These are phyloP conservation scores for Podila epicladia DNA, from an alignment of 192 early-diverging fungal genomes.

Conservation along the genomic window DNA sequence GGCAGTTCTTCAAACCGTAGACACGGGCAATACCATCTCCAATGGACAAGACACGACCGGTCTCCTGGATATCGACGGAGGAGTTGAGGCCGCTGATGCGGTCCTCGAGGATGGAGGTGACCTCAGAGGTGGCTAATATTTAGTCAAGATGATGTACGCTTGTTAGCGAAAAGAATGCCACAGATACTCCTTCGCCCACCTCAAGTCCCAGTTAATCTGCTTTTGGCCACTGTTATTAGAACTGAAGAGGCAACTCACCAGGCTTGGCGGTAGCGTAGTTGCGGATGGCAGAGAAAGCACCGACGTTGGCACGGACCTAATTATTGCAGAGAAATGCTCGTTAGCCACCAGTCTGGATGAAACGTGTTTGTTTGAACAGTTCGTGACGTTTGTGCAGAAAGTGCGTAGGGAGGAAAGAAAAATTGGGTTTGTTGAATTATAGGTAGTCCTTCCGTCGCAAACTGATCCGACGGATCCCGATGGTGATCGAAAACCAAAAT, in stretches of 20 bases:
- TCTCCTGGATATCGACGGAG: constrained; percentile 94
- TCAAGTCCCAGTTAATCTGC: too few species aligned
- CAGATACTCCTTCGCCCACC: too few species aligned
- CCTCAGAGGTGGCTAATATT: constrained; percentile 94
- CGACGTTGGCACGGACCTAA: constrained; percentile 38
- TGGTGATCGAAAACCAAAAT: not conserved
- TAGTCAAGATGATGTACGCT: constrained; percentile 53
- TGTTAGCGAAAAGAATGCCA: too few species aligned
- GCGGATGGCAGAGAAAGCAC: constrained; percentile 24
- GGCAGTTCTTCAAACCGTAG: constrained; percentile 96
- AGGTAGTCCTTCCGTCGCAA: not conserved
- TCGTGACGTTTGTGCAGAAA: not conserved
- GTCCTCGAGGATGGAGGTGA: constrained; percentile 97
- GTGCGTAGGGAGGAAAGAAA: not conserved
- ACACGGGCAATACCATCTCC: constrained; percentile 99
- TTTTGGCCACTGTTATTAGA: not conserved
- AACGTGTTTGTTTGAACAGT: not conserved
- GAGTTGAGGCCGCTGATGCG: constrained; percentile 90
- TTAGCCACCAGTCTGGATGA: not conserved
- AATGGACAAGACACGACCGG: constrained; percentile 98
- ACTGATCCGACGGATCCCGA: constrained; percentile 3
- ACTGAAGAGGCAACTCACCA: constrained; percentile 11
- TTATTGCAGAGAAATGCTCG: not conserved
- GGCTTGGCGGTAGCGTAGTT: constrained; percentile 48
- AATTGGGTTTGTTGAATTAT: not conserved